phyloP scores from a whole-genome alignment of 345 rosid species.

The Streptanthus diversifolius region DNA sequence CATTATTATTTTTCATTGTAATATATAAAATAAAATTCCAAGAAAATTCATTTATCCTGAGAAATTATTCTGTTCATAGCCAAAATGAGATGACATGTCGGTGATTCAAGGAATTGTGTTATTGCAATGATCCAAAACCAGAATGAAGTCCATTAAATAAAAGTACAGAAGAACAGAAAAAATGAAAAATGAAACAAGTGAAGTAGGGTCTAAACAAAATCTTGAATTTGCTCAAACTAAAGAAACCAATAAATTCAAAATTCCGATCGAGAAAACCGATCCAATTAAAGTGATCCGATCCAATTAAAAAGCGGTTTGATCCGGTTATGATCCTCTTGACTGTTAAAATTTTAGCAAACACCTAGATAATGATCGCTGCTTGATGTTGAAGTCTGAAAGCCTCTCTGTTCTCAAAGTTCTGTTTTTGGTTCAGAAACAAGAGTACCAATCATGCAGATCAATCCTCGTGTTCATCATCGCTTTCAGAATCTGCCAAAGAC shows the following conservation, averaged over 20 bases:
- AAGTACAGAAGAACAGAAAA: not conserved
- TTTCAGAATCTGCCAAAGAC: constrained; percentile 71
- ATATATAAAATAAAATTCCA: too few species aligned
- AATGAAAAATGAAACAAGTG: not conserved
- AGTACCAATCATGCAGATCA: constrained; percentile 25
- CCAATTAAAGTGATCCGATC: not conserved
- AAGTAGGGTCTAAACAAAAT: constrained; percentile 6
- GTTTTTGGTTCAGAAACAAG: not conserved
- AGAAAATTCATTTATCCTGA: too few species aligned
- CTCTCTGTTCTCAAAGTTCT: constrained; percentile 3
- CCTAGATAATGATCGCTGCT: not conserved
- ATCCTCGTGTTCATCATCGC: constrained; percentile 74
- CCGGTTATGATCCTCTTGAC: not conserved
- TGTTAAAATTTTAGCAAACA: constrained; percentile 12
- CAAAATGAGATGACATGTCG: not conserved
- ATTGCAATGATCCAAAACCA: constrained; percentile 11
- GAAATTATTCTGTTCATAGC: too few species aligned
- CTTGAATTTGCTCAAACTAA: constrained; percentile 18
- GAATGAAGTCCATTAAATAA: not conserved
- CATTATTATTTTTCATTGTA: too few species aligned
- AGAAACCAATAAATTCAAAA: constrained; percentile 9
- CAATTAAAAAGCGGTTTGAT: not conserved
- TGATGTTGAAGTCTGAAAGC: not conserved
- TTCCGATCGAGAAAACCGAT: not conserved
- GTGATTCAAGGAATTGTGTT: not conserved